A percentile compares a stretch with the other conserved stretches of the same genome.
These are phyloP conservation scores for Colletotrichum orbiculare DNA, from an alignment of 2,329 filamentous ascomycete species.

Conservation along the genomic window DNA sequence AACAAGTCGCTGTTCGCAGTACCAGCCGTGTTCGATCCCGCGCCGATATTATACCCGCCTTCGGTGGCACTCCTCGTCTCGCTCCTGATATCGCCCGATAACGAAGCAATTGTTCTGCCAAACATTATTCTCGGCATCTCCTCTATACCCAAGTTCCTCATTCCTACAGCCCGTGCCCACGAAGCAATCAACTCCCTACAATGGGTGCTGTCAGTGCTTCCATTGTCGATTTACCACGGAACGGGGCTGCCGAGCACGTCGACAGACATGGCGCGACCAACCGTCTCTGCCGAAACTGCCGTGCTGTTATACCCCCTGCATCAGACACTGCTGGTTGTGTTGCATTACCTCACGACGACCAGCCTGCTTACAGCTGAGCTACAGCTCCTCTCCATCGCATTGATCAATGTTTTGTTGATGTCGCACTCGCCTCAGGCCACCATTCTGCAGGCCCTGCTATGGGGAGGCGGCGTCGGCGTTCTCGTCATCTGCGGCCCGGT, in stretches of 20 bases:
- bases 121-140: slow-evolving; percentile 86
- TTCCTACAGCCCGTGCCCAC: slow-evolving; percentile 71
- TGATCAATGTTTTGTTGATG: slow-evolving; percentile 85
- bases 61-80: slow-evolving; percentile 81
- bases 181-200: slow-evolving; percentile 75
- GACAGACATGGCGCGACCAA: slow-evolving; percentile 38
- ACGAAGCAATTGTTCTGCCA: slow-evolving; percentile 72
- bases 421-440: slow-evolving; percentile 83
- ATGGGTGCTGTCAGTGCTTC: slow-evolving; percentile 81
- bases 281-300: slow-evolving; percentile 66
- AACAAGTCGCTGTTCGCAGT: slow-evolving; percentile 60
- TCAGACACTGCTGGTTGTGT: slow-evolving; percentile 76
- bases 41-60: slow-evolving; percentile 88
- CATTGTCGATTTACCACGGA: slow-evolving; percentile 47
- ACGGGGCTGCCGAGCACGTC: background rate
- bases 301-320: slow-evolving; percentile 85
- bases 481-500: slow-evolving; percentile 79
- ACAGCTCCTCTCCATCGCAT: slow-evolving; percentile 82
- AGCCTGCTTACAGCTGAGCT: slow-evolving; percentile 89
- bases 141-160: slow-evolving; percentile 77
- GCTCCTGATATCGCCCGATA: slow-evolving; percentile 74
- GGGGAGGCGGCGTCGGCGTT: slow-evolving; percentile 82
- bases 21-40: slow-evolving; percentile 87
- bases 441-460: slow-evolving; percentile 87
- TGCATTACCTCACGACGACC: slow-evolving; percentile 87